These are phyloP conservation scores for Dacryopinax spathularia DNA, from an alignment of 768 basidiomycete genomes.

Conservation along the genomic window DNA sequence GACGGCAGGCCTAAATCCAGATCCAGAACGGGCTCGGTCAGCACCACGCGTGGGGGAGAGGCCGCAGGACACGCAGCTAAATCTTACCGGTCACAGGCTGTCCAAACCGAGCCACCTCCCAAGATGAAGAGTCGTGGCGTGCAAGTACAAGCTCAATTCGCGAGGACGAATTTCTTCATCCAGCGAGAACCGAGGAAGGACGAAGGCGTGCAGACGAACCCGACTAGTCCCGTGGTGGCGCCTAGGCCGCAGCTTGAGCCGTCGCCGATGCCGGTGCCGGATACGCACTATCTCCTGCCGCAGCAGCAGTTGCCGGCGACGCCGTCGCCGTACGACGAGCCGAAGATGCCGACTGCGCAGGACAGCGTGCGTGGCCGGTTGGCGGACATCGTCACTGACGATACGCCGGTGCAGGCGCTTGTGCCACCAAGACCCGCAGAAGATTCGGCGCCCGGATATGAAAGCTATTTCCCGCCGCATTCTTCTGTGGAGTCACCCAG, in stretches of 20 bases:
- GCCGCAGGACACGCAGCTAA: not conserved
- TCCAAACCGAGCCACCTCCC: slow-evolving; percentile 43
- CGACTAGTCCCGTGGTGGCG: not conserved
- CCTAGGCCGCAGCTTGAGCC: not conserved
- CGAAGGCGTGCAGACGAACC: not conserved
- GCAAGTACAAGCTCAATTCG: slow-evolving; percentile 32
- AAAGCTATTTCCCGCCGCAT: not conserved
- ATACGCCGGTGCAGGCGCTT: not conserved
- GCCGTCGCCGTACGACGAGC: not conserved
- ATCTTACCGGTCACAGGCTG: slow-evolving; percentile 46
- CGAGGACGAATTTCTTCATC: not conserved
- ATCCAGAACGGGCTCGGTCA: not conserved
- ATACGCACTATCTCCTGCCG: not conserved
- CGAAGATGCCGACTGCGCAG: not conserved
- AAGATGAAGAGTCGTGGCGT: slow-evolving; percentile 41
- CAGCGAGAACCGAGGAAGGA: not conserved
- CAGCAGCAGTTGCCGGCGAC: not conserved
- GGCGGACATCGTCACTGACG: not conserved
- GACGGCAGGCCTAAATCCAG: slow-evolving; percentile 7
- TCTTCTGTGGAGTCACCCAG: not conserved
- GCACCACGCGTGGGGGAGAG: not conserved
- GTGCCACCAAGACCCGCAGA: not conserved
- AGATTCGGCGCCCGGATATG: not conserved
- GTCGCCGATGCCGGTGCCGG: not conserved
- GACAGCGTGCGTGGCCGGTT: not conserved